These are phyloP conservation scores for Stemphylium beticola DNA, from an alignment of 2,329 filamentous ascomycete species.

Conservation along the genomic window DNA sequence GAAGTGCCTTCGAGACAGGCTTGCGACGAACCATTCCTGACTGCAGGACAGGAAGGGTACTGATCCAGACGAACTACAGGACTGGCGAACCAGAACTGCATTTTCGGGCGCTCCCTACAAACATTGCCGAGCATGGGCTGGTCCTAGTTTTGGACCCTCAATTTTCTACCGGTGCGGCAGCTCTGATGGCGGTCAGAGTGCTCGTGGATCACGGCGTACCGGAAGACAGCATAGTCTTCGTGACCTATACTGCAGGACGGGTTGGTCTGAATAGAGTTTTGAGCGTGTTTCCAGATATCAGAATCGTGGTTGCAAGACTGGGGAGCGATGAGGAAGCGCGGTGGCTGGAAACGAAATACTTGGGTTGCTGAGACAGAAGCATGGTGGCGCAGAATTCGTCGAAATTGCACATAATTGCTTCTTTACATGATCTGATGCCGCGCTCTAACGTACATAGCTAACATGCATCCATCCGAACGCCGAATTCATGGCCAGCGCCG, in stretches of 20 bases:
- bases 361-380: constrained; percentile 72
- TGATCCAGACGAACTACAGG: constrained; percentile 81
- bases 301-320: constrained; percentile 83
- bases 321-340: constrained; percentile 81
- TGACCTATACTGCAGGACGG: constrained; percentile 87
- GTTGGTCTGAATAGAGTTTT: constrained; percentile 84
- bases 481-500: constrained; percentile 18
- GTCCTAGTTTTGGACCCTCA: constrained; percentile 91
- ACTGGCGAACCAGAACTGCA: constrained; percentile 88
- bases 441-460: constrained; percentile 16
- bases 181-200: constrained; percentile 95
- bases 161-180: constrained; percentile 87
- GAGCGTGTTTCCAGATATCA: constrained; percentile 86
- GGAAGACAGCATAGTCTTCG: constrained; percentile 85
- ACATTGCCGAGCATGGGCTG: constrained; percentile 76
- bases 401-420: constrained; percentile 1
- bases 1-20: constrained; percentile 85
- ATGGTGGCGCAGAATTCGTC: background rate
- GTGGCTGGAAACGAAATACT: constrained; percentile 90
- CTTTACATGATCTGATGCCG: constrained; percentile 4
- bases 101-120: constrained; percentile 76
- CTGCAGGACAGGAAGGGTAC: constrained; percentile 83
- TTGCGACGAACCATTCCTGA: constrained; percentile 91
- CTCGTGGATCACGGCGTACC: constrained; percentile 90
- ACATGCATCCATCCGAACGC: constrained; percentile 11